A percentile compares a stretch with the other conserved stretches of the same genome.
phyloP scores from a whole-genome alignment of 345 rosid genomes.

The Camelina laxa region DNA sequence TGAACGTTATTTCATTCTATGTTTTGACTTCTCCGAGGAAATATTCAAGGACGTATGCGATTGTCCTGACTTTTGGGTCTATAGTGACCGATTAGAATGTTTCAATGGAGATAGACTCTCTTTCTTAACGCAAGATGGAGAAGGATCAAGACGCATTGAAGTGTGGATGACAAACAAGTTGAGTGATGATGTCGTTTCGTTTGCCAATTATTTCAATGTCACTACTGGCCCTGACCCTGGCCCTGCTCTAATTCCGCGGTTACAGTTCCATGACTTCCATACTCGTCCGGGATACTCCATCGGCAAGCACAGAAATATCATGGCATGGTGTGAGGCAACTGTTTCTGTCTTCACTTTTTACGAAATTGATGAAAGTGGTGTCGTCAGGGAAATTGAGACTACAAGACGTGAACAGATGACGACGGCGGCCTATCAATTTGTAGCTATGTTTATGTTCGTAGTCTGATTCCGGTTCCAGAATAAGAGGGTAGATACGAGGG shows the following conservation, averaged over 20 bases:
- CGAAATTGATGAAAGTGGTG: neutral
- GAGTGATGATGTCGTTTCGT: neutral
- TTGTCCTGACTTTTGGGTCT: neutral
- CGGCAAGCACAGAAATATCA: neutral
- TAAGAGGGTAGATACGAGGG: too few species aligned
- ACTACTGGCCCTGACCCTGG: neutral
- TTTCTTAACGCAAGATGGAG: neutral
- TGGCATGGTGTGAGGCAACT: neutral
- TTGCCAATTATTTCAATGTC: neutral
- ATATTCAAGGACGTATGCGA: neutral
- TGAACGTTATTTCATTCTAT: neutral
- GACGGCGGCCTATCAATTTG: neutral
- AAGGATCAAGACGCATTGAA: neutral
- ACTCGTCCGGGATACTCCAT: neutral
- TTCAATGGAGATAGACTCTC: neutral
- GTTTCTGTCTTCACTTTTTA: neutral
- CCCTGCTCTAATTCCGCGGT: neutral
- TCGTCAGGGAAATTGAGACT: neutral
- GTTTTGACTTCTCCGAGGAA: neutral
- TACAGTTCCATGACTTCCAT: neutral
- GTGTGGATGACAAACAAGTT: neutral
- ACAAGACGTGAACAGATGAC: too few species aligned
- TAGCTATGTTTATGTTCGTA: slow-evolving; percentile 1
- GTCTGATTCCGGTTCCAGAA: slow-evolving; percentile 7
- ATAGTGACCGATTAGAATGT: neutral